Base-by-base conservation (phyloP, 331 rosid species). In the Erythrophleum ivorense region DNA sequence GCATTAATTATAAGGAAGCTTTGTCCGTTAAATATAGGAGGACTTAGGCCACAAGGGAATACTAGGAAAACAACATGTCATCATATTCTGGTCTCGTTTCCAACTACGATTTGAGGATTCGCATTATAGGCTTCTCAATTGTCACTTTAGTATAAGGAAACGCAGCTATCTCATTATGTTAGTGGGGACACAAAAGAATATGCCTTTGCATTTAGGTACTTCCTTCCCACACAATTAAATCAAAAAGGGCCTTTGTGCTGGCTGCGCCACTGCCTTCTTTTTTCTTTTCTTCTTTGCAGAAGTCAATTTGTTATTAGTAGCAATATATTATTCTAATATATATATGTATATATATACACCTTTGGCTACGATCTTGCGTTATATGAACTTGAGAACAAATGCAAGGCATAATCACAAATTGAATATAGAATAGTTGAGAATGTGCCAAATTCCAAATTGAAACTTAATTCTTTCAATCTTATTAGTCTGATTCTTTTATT, bases 131-230 rank as follows among this genome's bases (percentile, higher is more conserved):
- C 19, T 5, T 63, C 43, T 31, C 41, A 5, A 33, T 63, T 63
- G 43, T n/a, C 15, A 5, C 43, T 63, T 12, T 8, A 43, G 46
- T 0, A 11, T 65, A 10, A 59, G 60, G 55, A 81, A 16, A 38
- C 65, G 21, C 18, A 46, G 38, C 36, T 75, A 66, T 63, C 36
- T 75, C 15, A 49, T 38, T 52, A 59, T 59, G 78, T 72, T 53
- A 73, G 71, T 73, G 80, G 80, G 38, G 73, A 55, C 14, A 64
- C 5, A 10, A 65, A 46, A 36, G 83, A 84, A 78, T 73, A 78
- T 78, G 78, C 77, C 38, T 78, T 64, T n/a, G 48, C 75, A 76
- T 59, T 9, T 74, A 46, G 15, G 34, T 72, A 55, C 55, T 79
- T 59, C 76, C 46, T 75, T 48, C 43, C 31, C 19, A 31, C 62